phyloP scores from a whole-genome alignment of 352 stramenopile species.

The Halophytophthora polymorphica region DNA sequence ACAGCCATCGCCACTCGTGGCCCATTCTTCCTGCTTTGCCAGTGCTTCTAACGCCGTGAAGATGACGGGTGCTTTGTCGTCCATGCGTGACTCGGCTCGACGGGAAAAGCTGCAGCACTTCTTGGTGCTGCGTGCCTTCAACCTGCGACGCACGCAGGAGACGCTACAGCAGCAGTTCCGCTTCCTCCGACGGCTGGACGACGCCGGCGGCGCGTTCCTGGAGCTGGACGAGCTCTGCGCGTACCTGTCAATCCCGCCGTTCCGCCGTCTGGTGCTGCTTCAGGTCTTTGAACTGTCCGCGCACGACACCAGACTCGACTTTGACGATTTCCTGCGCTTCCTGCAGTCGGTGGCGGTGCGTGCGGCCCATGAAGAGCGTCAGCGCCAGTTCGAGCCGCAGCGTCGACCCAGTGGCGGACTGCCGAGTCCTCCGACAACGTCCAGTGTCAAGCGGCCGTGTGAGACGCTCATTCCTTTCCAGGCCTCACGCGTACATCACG shows the following conservation, averaged over 20 bases:
- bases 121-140: constrained; percentile 79
- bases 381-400: constrained; percentile 20
- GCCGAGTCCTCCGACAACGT: constrained; percentile 17
- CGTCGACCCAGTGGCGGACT: constrained; percentile 1
- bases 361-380: constrained; percentile 43
- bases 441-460: constrained; percentile 1
- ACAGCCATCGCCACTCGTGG: too few species aligned
- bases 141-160: constrained; percentile 55
- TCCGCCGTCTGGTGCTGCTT: constrained; percentile 50
- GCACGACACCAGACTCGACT: constrained; percentile 36
- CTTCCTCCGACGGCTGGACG: constrained; percentile 29
- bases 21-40: too few species aligned
- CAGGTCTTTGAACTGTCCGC: constrained; percentile 48
- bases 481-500: constrained; percentile 30
- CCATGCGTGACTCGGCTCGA: constrained; percentile 26
- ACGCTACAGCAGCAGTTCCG: constrained; percentile 72
- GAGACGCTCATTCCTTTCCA: constrained; percentile 45
- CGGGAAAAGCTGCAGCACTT: constrained; percentile 75
- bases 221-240: constrained; percentile 58
- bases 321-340: constrained; percentile 65
- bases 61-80: too few species aligned
- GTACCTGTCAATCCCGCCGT: constrained; percentile 69
- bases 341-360: constrained; percentile 53
- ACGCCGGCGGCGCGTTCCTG: constrained; percentile 31
- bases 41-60: too few species aligned